Evolutionary conservation across 495 filamentous ascomycete genomes (phyloP).

Genomic region (Schizothecium vesticola): DNA sequence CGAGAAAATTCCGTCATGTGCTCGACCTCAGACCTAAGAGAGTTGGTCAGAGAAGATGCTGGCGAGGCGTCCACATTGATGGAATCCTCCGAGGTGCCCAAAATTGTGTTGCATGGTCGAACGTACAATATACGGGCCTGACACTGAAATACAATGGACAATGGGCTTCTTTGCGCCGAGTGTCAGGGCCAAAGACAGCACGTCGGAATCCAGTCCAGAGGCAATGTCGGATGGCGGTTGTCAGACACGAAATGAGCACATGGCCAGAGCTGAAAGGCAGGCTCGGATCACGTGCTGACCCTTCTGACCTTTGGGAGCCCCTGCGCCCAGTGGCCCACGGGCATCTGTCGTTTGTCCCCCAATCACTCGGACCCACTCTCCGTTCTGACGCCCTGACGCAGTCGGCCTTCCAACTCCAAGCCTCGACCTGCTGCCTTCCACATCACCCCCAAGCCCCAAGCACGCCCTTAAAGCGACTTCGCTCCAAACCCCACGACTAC

Average conservation of each 20-base stretch:
- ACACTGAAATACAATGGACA: not conserved
- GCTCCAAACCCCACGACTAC: conserved; percentile 10
- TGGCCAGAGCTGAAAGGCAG: not conserved
- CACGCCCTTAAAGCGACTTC: conserved; percentile 6
- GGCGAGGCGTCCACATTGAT: not conserved
- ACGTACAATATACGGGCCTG: not conserved
- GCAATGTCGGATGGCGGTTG: not conserved
- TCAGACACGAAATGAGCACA: not conserved
- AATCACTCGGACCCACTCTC: conserved; percentile 18
- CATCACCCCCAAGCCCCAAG: conserved; percentile 18
- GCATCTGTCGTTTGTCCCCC: conserved; percentile 13
- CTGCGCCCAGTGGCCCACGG: not conserved
- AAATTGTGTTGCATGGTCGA: not conserved
- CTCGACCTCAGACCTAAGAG: not conserved
- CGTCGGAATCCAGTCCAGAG: not conserved
- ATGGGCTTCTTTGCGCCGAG: conserved; percentile 2
- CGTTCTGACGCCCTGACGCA: conserved; percentile 32
- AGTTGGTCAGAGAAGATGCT: not conserved
- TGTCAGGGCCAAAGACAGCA: not conserved
- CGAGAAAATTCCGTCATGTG: too few relatives aligned
- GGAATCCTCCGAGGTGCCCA: not conserved
- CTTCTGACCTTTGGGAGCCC: conserved; percentile 8
- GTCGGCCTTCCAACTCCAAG: conserved; percentile 20
- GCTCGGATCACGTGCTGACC: conserved; percentile 11
- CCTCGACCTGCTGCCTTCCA: conserved; percentile 24